phyloP scores from a whole-genome alignment of 345 rosid genomes.

The Brassica incana region DNA sequence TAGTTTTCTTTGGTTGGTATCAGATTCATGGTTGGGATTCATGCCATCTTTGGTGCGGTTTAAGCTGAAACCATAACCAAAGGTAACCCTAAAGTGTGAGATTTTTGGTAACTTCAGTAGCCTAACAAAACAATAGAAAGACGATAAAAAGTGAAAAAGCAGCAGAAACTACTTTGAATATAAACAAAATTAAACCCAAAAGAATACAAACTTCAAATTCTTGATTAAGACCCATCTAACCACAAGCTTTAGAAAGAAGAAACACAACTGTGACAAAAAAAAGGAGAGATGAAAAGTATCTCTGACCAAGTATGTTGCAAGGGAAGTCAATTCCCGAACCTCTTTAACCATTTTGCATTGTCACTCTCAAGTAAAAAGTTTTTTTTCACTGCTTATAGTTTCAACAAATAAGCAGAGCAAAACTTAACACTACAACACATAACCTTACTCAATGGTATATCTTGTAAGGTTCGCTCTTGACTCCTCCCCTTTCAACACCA shows the following conservation, averaged over 20 bases:
- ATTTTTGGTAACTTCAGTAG: background rate
- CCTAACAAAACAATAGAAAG: constrained; percentile 2
- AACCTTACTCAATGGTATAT: constrained; percentile 43
- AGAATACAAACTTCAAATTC: constrained; percentile 13
- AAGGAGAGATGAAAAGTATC: background rate
- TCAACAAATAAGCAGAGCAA: constrained; percentile 35
- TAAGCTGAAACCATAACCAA: background rate
- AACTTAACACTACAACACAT: constrained; percentile 31
- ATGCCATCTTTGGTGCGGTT: background rate
- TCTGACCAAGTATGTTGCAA: constrained; percentile 22
- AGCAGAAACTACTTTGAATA: background rate
- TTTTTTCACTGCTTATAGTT: constrained; percentile 32
- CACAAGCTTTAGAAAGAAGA: background rate
- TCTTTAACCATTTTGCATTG: constrained; percentile 39
- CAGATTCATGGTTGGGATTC: no score
- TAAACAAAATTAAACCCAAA: constrained; percentile 1
- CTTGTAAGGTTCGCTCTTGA: constrained; percentile 93
- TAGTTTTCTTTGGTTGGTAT: background rate
- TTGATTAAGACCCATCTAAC: background rate
- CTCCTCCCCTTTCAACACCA: constrained; percentile 42
- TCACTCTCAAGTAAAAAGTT: constrained; percentile 12
- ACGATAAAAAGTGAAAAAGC: background rate
- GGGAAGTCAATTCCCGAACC: constrained; percentile 98
- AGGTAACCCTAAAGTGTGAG: background rate
- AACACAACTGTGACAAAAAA: constrained; percentile 19